Evolutionary conservation across 1,284 basidiomycete genomes (phyloP), one percentile per base, ranked within the genome.

Genomic region (Apiotrichum gamsii): DNA sequence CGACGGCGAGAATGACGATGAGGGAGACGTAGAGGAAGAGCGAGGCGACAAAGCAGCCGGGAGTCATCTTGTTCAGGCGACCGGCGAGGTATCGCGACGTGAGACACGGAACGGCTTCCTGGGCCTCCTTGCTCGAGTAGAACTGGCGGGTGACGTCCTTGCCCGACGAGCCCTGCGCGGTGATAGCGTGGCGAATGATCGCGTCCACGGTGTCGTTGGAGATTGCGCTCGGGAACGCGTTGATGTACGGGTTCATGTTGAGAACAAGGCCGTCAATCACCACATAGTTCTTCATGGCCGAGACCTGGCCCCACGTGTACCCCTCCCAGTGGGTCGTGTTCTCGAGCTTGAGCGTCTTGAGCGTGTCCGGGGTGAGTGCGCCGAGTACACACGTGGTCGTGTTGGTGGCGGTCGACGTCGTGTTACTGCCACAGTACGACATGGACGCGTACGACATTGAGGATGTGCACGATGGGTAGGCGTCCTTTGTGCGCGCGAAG

Each of bases 211-310:
- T 74, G 69, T 99, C 95, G 43, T 77, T 75, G 3, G 79, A 61
- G 45, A 93, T 78, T 3, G 87, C 63, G 15, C 63, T 77, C 5
- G 83, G 81, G 64, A 94, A 86, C 16, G 84, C 77, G 15, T 74
- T 69, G 51, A 96, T 76, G 76, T 99, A 99, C 1, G 91, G 84
- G 39, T 78, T 77, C 76, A 98, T 81, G 73, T 99, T 96, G 65
- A 98, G 83, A 29, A 99, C 95, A 30, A 82, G 79, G 21, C 95
- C 95, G 62, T 97, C 90, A 48, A 98, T 74, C 32, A 97, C 90
- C 57, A 95, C 74, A 70, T 85, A 91, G 65, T 85, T 80, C 30
- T 75, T 58, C 18, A 86, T 73, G 23, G 60, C 62, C 2, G 83
- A 77, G 25, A 95, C 83, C 62, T 94, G 86, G 31, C 79, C 77